These are phyloP conservation scores for Pleurotus cornucopiae DNA, from an alignment of 768 basidiomycete genomes.

Conservation along the genomic window DNA sequence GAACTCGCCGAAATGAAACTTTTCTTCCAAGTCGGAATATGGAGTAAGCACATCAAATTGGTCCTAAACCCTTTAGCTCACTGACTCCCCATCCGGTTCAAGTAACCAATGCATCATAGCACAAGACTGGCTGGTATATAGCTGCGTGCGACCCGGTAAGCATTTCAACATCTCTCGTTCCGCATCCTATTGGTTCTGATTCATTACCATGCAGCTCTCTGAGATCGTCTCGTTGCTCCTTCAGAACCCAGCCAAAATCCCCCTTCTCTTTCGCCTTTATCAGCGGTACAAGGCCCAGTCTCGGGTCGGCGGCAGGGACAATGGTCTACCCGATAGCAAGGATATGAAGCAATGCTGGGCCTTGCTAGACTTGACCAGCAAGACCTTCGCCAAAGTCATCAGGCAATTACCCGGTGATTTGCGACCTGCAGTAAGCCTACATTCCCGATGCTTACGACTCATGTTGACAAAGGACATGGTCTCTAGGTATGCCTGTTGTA, in stretches of 20 bases:
- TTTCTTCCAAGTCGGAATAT: no score
- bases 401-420: slow-evolving; percentile 1
- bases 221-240: background rate
- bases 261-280: background rate
- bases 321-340: background rate
- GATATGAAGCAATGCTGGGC: slow-evolving; percentile 1
- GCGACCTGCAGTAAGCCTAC: background rate
- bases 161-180: no score
- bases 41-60: no score
- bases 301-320: background rate
- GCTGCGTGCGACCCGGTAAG: no score
- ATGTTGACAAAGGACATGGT: no score
- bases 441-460: no score
- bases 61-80: no score
- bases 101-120: no score
- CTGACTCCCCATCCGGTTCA: no score
- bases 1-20: no score
- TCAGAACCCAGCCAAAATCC: background rate
- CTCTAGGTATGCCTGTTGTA: background rate
- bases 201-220: background rate
- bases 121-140: no score
- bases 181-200: no score
- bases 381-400: slow-evolving; percentile 2
- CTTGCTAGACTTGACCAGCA: slow-evolving; percentile 1
- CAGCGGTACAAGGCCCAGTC: background rate